Evolutionary conservation across 148 eudicot genomes (phyloP), one percentile per base, ranked within the genome.

Genomic region (Polygonum aviculare): DNA sequence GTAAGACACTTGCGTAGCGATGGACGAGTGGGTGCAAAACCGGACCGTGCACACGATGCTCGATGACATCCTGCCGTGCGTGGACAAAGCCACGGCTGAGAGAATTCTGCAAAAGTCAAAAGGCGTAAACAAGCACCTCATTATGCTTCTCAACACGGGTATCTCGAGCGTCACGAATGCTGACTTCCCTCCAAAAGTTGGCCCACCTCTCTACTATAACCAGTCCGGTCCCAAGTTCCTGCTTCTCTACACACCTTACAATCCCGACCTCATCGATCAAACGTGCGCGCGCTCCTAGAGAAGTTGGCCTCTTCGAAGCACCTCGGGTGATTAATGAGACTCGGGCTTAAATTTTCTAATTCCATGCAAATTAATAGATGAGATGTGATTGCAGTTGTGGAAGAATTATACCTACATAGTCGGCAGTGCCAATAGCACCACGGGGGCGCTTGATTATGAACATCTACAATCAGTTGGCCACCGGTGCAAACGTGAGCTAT

Each of bases 1-100:
- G 67, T 94, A 92, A 76, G 98, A 94, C 74, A 92, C 97, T 8
- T 94, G 98, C 81, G 88, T 87, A 16, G 90, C 94, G 49, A 92
- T 94, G 97, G 85, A 92, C 59, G 83, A 92, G 39, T 94, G 98
- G 98, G 97, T 92, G 55, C 82, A 80, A 67, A 82, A 89, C 78
- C 97, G 96, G 7, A 85, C 84, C 31, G 90, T 88, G 36, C 91
- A 94, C 75, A 89, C 97, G 0, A 93, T 97, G 50, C 78, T 92
- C 57, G 96, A 90, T 65, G 92, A 89, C 49, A 90, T 92, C 22
- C 84, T 94, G 72, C 95, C 97, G 0, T 92, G 97, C 78, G 96
- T 90, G 69, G 97, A 92, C 54, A 44, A 72, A 8, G 74, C 18
- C 35, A 26, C 15, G 18, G 74, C 74, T 5, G 10, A 44, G 52